Evolutionary conservation across 1,139 yeast genomes (phyloP).

Genomic region (Magnusiomyces fungicola): DNA sequence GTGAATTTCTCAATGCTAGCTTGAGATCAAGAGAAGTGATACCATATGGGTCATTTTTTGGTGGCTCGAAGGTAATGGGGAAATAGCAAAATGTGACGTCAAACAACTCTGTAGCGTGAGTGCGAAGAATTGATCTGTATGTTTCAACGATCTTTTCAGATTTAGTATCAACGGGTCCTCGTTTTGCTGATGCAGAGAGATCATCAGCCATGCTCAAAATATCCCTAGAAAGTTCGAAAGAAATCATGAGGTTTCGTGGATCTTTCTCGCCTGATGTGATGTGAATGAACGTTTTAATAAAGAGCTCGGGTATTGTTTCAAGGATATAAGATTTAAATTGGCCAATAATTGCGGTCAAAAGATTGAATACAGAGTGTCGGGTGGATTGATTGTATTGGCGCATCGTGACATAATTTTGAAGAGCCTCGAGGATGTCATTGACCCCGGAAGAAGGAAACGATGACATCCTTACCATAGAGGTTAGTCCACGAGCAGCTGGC

Average conservation of each 20-base stretch:
- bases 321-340: conserved; percentile 20
- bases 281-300: conserved; percentile 52
- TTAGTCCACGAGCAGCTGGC: conserved; percentile 50
- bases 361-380: conserved; percentile 52
- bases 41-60: conserved; percentile 82
- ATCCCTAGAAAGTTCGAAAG: conserved; percentile 51
- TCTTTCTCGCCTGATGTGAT: conserved; percentile 87
- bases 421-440: conserved; percentile 14
- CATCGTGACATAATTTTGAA: conserved; percentile 50
- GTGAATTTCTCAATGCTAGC: conserved; percentile 42
- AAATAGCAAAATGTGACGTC: conserved; percentile 91
- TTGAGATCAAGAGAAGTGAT: conserved; percentile 72
- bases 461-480: conserved; percentile 44
- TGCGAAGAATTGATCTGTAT: conserved; percentile 2
- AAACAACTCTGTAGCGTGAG: conserved; percentile 45
- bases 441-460: conserved; percentile 20
- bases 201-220: conserved; percentile 45
- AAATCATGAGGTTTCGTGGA: conserved; percentile 72
- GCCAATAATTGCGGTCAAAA: conserved; percentile 38
- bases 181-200: conserved; percentile 13
- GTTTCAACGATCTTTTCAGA: background rate
- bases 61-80: conserved; percentile 93
- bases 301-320: conserved; percentile 33
- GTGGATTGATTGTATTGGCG: conserved; percentile 33
- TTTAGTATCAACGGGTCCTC: background rate